Conservation (phyloP, 768 basidiomycete species). For the Mrakia frigida region DNA sequence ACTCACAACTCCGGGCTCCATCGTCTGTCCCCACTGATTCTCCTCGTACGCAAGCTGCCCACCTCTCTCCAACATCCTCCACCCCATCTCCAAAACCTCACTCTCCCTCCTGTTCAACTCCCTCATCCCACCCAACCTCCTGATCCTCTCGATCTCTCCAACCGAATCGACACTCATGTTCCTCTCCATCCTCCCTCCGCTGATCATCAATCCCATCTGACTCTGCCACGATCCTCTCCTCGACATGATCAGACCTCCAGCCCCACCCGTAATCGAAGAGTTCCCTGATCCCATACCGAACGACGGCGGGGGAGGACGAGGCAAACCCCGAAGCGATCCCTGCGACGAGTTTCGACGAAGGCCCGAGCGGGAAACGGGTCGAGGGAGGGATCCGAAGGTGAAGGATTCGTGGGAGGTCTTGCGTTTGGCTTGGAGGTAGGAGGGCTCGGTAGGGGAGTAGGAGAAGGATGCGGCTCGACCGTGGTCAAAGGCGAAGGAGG, state of each 20-base stretch:
- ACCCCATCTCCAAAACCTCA: constrained; percentile 2
- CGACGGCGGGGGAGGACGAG: neutral
- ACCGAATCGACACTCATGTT: constrained; percentile 5
- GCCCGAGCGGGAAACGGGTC: neutral
- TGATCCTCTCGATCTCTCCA: neutral
- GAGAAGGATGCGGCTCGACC: neutral
- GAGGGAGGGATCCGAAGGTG: constrained; percentile 6
- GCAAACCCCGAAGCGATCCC: neutral
- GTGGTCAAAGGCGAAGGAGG: constrained; percentile 21
- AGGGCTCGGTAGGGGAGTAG: neutral
- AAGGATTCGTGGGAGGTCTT: neutral
- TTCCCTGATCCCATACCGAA: neutral
- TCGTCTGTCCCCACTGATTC: neutral
- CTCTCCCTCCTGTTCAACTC: constrained; percentile 14
- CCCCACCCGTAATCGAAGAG: neutral
- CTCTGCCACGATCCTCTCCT: neutral
- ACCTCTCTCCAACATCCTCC: neutral
- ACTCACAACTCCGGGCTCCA: neutral
- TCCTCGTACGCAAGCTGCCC: neutral
- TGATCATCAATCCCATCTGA: constrained; percentile 5
- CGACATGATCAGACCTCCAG: neutral
- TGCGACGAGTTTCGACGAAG: neutral
- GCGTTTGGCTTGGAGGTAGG: neutral
- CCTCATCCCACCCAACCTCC: constrained; percentile 2
- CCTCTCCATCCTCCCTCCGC: neutral